Evolutionary conservation across 2,329 filamentous ascomycete genomes (phyloP), one percentile per base, ranked within the genome.

Genomic region (Ophiocordyceps polyrhachis-furcata): DNA sequence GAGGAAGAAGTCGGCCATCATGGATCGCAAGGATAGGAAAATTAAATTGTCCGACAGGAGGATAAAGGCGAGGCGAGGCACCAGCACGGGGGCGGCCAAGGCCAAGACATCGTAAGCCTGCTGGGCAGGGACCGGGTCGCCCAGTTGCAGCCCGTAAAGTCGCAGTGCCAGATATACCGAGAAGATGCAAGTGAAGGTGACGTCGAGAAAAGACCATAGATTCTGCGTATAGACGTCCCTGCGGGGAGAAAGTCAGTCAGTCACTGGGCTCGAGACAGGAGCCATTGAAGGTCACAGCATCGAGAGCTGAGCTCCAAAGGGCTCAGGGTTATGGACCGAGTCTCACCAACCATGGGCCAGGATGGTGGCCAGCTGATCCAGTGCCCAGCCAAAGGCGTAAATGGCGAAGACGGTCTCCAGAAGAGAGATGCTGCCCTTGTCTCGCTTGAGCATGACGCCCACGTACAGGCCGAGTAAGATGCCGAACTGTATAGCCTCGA

Each of bases 211-310:
- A 0, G 83, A 86, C 85, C 85, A 93, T 4, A 93, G 65, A 52
- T 91, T 89, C 58, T 93, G 83, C 0, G 84, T 87, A 55, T 91
- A 88, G 1, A 91, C 84, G 47, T 76, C 74, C 83, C 83, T 74
- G 32, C 13, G 44, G 2, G 11, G 35, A 7, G 17, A 31, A 28
- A 45, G 21, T 40, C 37, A 29, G 17, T 12, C 19, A 14, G 17
- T 12, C 19, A 14, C 5, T 28, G 25, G 4, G 8, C 2, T 11
- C 25, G 25, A 28, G 25, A 38, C 35, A 17, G 15, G 35, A n/a
- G 15, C 15, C 35, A 4, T 19, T 11, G 8, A n/a, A 38, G n/a
- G 35, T 12, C 15, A 9, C 35, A 17, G 9, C 7, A 11, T 9
- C 8, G 9, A 5, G 25, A 11, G 9, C 13, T 12, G 17, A 37